Evolutionary conservation across 148 eudicot genomes (phyloP), one percentile per base, ranked within the genome.

Genomic region (Nyssa sinensis): DNA sequence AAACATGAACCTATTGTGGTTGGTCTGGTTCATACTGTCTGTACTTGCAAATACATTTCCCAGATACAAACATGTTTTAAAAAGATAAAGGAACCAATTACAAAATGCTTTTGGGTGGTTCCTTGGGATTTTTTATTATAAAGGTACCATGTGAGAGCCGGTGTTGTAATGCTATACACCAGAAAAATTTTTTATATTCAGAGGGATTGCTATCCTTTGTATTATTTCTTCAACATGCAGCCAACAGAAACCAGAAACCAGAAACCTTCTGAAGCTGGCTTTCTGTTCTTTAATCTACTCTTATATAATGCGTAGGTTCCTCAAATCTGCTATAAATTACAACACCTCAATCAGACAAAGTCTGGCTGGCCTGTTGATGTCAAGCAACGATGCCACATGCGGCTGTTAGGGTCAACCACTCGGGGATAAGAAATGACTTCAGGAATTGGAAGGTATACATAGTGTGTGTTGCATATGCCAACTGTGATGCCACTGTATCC

Each of bases 341-440:
- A 27, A 32, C 27, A 78, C 14, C 68, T 72, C 23, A 64, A 51
- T 88, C 83, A 95, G 73, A 92, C 64, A 80, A 94, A 96, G 77
- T 96, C 99, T 0, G 99, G 99, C 67, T 96, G 99, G 71, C 99
- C 98, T n/a, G 99, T 96, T 76, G 99, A 88, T 8, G 98, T 96
- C 85, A 96, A 88, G 89, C 99, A 96, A 86, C 98, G 98, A 79
- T 96, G 99, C 99, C 99, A 96, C 99, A 96, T 96, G 24, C 99
- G 98, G 78, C 99, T 96, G 75, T 96, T 93, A 13, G 93, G 97
- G 83, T 96, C 98, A 0, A 96, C 88, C n/a, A 80, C 77, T 70
- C 83, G 85, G n/a, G 97, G 91, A 79, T 93, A 83, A 44, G 86
- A 84, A 34, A 96, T 96, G 74, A 96, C 99, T 84, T 91, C 99